Evolutionary conservation across 305 asterid species (phyloP).

Genomic region (Ajuga reptans): DNA sequence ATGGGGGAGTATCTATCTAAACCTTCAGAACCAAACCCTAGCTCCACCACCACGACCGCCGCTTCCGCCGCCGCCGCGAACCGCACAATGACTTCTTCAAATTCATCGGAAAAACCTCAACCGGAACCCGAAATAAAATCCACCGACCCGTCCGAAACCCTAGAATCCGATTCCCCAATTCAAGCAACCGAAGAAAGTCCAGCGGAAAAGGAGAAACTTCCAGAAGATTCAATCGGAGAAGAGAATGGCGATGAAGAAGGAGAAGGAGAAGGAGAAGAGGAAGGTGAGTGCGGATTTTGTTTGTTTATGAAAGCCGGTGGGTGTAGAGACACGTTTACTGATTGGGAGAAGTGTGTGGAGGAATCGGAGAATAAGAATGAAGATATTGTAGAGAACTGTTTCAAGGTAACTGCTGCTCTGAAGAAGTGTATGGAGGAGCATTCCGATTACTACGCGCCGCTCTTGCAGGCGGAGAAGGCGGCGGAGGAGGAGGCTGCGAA

Average conservation of each 20-base stretch:
- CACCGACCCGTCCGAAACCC: background rate
- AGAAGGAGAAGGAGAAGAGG: slow-evolving; percentile 33
- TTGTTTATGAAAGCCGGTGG: slow-evolving; percentile 85
- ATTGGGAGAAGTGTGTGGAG: slow-evolving; percentile 85
- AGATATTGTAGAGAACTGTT: slow-evolving; percentile 69
- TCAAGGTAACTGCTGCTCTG: slow-evolving; percentile 49
- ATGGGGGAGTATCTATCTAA: slow-evolving; percentile 13
- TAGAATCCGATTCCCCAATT: slow-evolving; percentile 13
- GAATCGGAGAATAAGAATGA: slow-evolving; percentile 60
- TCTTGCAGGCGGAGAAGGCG: slow-evolving; percentile 64
- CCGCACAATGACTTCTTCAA: slow-evolving; percentile 7
- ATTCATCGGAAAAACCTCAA: background rate
- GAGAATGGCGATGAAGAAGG: slow-evolving; percentile 21
- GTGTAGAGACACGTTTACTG: slow-evolving; percentile 55
- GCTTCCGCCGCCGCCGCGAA: background rate
- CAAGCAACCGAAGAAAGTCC: slow-evolving; percentile 13
- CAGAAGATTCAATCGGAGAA: slow-evolving; percentile 10
- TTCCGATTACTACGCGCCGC: slow-evolving; percentile 65
- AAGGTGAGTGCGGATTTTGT: slow-evolving; percentile 82
- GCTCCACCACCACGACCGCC: slow-evolving; percentile 16
- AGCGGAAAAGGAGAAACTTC: slow-evolving; percentile 2
- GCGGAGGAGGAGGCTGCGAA: slow-evolving; percentile 31
- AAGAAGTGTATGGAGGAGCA: slow-evolving; percentile 85
- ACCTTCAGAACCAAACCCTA: slow-evolving; percentile 25
- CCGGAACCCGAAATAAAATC: background rate